phyloP scores from a whole-genome alignment of 345 rosid species.

The Bruguiera parviflora region DNA sequence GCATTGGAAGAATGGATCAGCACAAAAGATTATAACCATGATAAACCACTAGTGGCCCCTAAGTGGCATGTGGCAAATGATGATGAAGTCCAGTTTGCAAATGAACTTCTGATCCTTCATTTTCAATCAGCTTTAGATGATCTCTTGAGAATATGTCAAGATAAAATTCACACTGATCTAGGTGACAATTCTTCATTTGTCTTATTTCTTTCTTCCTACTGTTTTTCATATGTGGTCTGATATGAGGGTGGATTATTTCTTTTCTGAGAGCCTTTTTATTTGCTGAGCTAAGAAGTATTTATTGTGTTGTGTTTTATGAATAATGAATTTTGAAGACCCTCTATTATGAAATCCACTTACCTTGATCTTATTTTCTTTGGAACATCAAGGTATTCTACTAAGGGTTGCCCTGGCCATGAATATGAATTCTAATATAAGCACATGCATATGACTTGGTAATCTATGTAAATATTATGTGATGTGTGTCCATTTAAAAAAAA shows the following conservation, averaged over 20 bases:
- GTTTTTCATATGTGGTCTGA: not conserved
- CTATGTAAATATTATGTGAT: not conserved
- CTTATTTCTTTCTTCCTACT: not conserved
- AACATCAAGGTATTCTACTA: not conserved
- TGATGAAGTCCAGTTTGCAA: slow-evolving; percentile 89
- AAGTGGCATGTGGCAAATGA: slow-evolving; percentile 88
- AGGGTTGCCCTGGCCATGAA: not conserved
- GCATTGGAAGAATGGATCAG: slow-evolving; percentile 92
- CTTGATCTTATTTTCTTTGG: not conserved
- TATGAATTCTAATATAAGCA: not conserved
- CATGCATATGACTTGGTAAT: not conserved
- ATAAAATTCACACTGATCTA: slow-evolving; percentile 72
- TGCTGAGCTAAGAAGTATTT: not conserved
- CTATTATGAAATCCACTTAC: not conserved
- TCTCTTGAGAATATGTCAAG: slow-evolving; percentile 74
- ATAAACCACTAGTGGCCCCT: slow-evolving; percentile 48
- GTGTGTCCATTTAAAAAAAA: not conserved
- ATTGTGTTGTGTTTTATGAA: not conserved
- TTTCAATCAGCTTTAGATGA: slow-evolving; percentile 83
- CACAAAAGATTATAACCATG: slow-evolving; percentile 64
- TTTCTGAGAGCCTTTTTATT: slow-evolving; percentile 8
- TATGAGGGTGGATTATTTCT: not conserved
- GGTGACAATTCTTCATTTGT: slow-evolving; percentile 39
- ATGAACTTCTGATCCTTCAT: slow-evolving; percentile 87
- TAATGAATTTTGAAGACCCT: not conserved